Conservation (phyloP, 106 monocot genomes). For the Dendrobium catenatum region DNA sequence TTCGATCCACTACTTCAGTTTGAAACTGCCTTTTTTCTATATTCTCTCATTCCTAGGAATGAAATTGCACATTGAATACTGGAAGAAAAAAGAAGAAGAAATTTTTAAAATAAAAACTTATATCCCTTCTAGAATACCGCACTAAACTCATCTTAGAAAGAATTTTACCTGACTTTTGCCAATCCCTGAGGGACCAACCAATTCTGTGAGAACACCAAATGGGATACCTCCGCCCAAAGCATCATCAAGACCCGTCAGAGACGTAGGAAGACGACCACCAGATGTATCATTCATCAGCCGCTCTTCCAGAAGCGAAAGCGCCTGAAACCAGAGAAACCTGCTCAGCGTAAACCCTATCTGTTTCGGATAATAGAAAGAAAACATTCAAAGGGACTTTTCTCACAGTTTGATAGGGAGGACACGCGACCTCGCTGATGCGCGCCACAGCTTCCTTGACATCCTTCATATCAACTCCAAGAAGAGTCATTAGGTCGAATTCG, state of each 20-base stretch:
- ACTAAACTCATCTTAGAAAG: background rate
- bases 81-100: background rate
- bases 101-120: background rate
- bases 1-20: too few species aligned
- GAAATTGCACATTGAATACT: too few species aligned
- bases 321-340: slow-evolving; percentile 26
- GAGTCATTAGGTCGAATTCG: slow-evolving; percentile 65
- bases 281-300: slow-evolving; percentile 21
- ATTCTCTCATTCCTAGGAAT: too few species aligned
- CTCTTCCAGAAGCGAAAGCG: slow-evolving; percentile 61
- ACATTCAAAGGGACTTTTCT: background rate
- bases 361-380: too few species aligned
- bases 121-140: background rate
- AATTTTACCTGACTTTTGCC: slow-evolving; percentile 75
- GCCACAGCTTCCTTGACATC: slow-evolving; percentile 46
- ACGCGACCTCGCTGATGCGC: slow-evolving; percentile 60
- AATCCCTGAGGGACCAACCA: slow-evolving; percentile 94
- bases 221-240: slow-evolving; percentile 82
- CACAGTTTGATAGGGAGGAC: slow-evolving; percentile 74
- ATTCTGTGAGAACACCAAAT: slow-evolving; percentile 64
- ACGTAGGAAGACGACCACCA: slow-evolving; percentile 46
- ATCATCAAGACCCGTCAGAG: slow-evolving; percentile 60
- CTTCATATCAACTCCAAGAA: slow-evolving; percentile 45
- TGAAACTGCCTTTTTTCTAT: too few species aligned
- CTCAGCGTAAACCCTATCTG: background rate